Percentiles rank a stretch among this genome's conserved stretches.
phyloP scores from a whole-genome alignment of 192 early-diverging fungal species.

The Coemansia sp. region DNA sequence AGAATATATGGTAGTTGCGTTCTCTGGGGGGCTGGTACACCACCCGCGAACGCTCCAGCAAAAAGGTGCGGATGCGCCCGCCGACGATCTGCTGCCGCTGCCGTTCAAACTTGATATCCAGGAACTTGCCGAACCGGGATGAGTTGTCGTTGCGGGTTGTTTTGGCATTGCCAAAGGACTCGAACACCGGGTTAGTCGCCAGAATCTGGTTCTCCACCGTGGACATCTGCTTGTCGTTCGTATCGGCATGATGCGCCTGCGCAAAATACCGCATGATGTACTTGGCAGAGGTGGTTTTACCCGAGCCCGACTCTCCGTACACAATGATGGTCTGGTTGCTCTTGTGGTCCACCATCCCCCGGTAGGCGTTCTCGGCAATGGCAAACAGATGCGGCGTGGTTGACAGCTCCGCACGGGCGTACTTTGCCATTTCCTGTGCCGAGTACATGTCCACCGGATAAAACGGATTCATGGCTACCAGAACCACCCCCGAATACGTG shows the following conservation, averaged over 20 bases:
- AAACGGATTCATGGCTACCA: conserved; percentile 98
- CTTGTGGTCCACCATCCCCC: conserved; percentile 86
- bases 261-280: conserved; percentile 99
- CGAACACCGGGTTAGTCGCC: conserved; percentile 74
- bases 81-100: conserved; percentile 80
- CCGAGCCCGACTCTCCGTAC: conserved; percentile 94
- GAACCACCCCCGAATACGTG: conserved; percentile 97
- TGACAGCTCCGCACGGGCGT: conserved; percentile 71
- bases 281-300: conserved; percentile 94
- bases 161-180: conserved; percentile 86
- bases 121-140: conserved; percentile 83
- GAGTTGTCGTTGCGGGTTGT: conserved; percentile 76
- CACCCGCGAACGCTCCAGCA: conserved; percentile 88
- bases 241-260: conserved; percentile 69
- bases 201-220: conserved; percentile 61
- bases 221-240: conserved; percentile 37
- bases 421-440: conserved; percentile 81
- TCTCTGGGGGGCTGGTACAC: conserved; percentile 63
- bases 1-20: conserved; percentile 95
- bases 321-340: conserved; percentile 98
- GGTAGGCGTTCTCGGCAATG: conserved; percentile 96
- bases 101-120: conserved; percentile 82
- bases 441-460: conserved; percentile 79
- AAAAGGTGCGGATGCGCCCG: conserved; percentile 77
- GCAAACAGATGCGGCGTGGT: conserved; percentile 98